phyloP scores from a whole-genome alignment of 2,329 filamentous ascomycete species.

The Colletotrichum spinosum region DNA sequence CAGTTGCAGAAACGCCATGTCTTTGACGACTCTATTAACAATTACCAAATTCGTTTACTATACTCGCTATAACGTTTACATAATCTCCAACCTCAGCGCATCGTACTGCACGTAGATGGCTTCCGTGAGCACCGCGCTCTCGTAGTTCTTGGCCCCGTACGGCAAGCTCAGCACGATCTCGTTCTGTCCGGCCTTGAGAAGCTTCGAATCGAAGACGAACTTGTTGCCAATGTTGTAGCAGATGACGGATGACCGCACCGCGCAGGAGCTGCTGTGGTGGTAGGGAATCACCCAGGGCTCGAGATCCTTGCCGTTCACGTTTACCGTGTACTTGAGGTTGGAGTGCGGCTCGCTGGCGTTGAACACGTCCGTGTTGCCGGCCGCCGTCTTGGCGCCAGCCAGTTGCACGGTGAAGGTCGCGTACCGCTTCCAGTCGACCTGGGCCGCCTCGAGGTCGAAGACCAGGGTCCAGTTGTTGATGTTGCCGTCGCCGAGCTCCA shows the following conservation, averaged over 20 bases:
- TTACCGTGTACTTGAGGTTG: conserved; percentile 59
- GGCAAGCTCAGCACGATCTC: conserved; percentile 66
- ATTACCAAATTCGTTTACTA: conserved; percentile 1
- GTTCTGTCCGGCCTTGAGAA: conserved; percentile 62
- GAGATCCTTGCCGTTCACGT: conserved; percentile 50
- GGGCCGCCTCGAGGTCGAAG: conserved; percentile 54
- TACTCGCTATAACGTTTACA: conserved; percentile 42
- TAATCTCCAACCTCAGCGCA: conserved; percentile 67
- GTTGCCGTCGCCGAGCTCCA: conserved; percentile 53
- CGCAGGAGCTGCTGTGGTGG: conserved; percentile 68
- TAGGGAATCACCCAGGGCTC: conserved; percentile 67
- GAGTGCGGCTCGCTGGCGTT: conserved; percentile 62
- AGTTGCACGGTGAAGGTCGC: conserved; percentile 73
- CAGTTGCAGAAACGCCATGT: conserved; percentile 7
- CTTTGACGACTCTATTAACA: conserved; percentile 13
- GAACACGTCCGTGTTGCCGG: conserved; percentile 69
- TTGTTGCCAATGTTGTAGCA: conserved; percentile 70
- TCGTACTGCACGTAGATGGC: conserved; percentile 72
- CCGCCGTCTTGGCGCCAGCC: conserved; percentile 71
- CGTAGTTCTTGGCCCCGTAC: conserved; percentile 65
- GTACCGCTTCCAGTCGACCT: conserved; percentile 54
- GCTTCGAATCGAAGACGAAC: conserved; percentile 61
- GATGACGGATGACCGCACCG: conserved; percentile 66
- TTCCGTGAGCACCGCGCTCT: conserved; percentile 64
- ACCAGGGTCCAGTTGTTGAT: conserved; percentile 68